Evolutionary conservation across 1,139 yeast genomes (phyloP).

Genomic region (Tardiomyces depauwii): DNA sequence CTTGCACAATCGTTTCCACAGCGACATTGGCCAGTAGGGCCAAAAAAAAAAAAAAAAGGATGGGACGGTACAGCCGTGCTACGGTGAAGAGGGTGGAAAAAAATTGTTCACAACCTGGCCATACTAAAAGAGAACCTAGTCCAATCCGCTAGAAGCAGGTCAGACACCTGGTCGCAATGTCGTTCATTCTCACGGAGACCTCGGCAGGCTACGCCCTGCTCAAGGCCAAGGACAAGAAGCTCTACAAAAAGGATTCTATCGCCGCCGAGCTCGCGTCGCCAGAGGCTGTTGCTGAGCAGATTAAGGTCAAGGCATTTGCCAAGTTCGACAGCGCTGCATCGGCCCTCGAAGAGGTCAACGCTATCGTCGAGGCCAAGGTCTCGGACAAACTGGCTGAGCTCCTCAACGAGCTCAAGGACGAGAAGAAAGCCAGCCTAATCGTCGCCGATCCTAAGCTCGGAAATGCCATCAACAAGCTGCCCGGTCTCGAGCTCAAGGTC

Average conservation of each 20-base stretch:
- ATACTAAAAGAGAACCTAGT: too few relatives aligned
- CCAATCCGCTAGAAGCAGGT: neutral
- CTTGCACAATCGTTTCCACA: too few relatives aligned
- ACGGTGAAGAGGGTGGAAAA: too few relatives aligned
- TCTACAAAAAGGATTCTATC: constrained; percentile 70
- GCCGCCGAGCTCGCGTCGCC: constrained; percentile 72
- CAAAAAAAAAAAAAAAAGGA: too few relatives aligned
- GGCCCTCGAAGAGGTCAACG: constrained; percentile 91
- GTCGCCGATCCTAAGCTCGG: constrained; percentile 96
- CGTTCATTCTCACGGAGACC: constrained; percentile 93
- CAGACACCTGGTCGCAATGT: constrained; percentile 38
- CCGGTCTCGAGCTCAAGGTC: constrained; percentile 74
- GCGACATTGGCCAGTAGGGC: too few relatives aligned
- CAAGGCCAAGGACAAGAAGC: constrained; percentile 95
- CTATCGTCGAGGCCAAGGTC: constrained; percentile 89
- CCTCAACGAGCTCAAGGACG: constrained; percentile 69
- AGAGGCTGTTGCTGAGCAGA: constrained; percentile 65
- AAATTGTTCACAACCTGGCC: too few relatives aligned
- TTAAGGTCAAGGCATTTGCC: constrained; percentile 90
- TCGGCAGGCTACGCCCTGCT: constrained; percentile 97
- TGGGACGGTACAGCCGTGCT: too few relatives aligned
- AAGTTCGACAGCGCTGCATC: constrained; percentile 90
- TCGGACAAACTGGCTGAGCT: constrained; percentile 70
- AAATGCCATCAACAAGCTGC: constrained; percentile 85
- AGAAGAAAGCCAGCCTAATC: constrained; percentile 80